Percentiles rank a stretch among this genome's conserved stretches.
These are phyloP conservation scores for Lagenidium sp. DNA, from an alignment of 352 stramenopile species.

Conservation along the genomic window DNA sequence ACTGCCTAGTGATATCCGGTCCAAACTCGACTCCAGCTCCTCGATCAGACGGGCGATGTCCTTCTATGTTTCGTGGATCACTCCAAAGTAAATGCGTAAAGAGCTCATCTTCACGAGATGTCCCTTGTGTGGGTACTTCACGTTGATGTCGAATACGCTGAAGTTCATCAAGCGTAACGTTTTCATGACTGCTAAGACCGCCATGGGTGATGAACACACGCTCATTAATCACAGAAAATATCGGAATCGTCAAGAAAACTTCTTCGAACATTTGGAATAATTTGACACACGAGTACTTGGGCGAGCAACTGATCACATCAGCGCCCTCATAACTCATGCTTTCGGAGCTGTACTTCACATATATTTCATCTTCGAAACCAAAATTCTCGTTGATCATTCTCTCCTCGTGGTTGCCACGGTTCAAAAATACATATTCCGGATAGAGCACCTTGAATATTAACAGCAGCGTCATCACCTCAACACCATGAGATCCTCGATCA, in stretches of 20 bases:
- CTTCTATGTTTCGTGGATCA: slow-evolving; percentile 68
- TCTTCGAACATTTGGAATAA: slow-evolving; percentile 83
- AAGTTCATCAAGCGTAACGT: slow-evolving; percentile 86
- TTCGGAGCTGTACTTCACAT: slow-evolving; percentile 70
- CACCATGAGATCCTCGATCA: slow-evolving; percentile 86
- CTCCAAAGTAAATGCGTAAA: slow-evolving; percentile 91
- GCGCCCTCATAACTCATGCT: slow-evolving; percentile 63
- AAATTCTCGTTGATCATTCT: slow-evolving; percentile 90
- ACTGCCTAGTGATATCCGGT: slow-evolving; percentile 87
- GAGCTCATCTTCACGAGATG: slow-evolving; percentile 73
- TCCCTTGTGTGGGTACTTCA: slow-evolving; percentile 81
- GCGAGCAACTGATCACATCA: slow-evolving; percentile 44
- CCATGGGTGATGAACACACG: slow-evolving; percentile 91
- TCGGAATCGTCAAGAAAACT: slow-evolving; percentile 82
- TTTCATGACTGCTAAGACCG: slow-evolving; percentile 82
- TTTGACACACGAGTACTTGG: slow-evolving; percentile 63
- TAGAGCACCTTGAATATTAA: slow-evolving; percentile 88
- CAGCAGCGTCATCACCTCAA: slow-evolving; percentile 89
- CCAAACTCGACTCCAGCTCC: slow-evolving; percentile 92
- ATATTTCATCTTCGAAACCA: slow-evolving; percentile 81
- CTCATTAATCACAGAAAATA: slow-evolving; percentile 88
- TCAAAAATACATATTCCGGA: slow-evolving; percentile 87
- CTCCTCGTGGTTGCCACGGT: slow-evolving; percentile 95
- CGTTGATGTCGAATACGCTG: slow-evolving; percentile 74
- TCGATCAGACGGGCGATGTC: slow-evolving; percentile 55